Evolutionary conservation across 192 early-diverging fungal genomes (phyloP).

Genomic region (Oehlia diaphana): DNA sequence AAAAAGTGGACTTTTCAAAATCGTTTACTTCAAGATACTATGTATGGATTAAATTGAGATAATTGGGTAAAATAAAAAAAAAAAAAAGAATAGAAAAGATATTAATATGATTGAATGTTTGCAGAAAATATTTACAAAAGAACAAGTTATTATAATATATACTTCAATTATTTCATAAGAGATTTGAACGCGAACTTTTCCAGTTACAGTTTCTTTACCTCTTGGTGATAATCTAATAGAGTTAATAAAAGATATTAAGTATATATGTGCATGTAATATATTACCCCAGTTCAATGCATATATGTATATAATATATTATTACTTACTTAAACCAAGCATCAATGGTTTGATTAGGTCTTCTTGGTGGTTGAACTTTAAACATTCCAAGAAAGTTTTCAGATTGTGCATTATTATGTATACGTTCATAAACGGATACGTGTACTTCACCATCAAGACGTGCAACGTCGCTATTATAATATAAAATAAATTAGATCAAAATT

Average conservation of each 20-base stretch:
- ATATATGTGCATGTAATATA: background rate
- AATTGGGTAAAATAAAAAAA: background rate
- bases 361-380: conserved; percentile 43
- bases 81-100: background rate
- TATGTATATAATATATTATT: background rate
- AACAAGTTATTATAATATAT: background rate
- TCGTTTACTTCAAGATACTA: no score
- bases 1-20: no score
- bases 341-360: conserved; percentile 42
- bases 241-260: no score
- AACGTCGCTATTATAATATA: conserved; percentile 17
- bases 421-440: conserved; percentile 25
- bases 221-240: conserved; percentile 24
- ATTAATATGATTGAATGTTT: background rate
- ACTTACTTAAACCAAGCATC: conserved; percentile 46
- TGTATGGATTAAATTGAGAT: no score
- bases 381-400: conserved; percentile 46
- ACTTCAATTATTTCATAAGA: conserved; percentile 34
- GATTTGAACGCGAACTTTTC: conserved; percentile 49
- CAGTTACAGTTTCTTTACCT: conserved; percentile 35
- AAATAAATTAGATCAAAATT: background rate
- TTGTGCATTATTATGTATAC: conserved; percentile 27
- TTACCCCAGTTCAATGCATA: background rate
- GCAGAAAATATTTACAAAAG: background rate
- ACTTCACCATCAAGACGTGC: conserved; percentile 24